phyloP scores from a whole-genome alignment of 768 basidiomycete species.

The Suillus bovinus region DNA sequence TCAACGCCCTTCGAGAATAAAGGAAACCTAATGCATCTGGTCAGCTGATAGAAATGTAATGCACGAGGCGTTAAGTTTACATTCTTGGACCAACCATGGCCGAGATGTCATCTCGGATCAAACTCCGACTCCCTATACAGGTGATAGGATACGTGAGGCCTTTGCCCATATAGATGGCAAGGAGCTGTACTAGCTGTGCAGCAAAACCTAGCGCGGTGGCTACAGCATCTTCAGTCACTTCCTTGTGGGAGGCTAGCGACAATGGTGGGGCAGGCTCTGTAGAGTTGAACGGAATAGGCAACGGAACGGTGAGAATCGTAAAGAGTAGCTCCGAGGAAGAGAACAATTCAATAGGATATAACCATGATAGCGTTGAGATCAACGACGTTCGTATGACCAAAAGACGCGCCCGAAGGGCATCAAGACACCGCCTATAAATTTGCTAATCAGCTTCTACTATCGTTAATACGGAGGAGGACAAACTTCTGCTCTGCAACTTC shows the following conservation, averaged over 20 bases:
- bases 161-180: constrained; percentile 78
- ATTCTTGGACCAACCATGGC: constrained; percentile 94
- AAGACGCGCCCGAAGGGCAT: constrained; percentile 49
- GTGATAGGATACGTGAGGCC: constrained; percentile 86
- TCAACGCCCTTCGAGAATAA: constrained; percentile 94
- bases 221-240: constrained; percentile 81
- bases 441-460: constrained; percentile 6
- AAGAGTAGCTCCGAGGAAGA: constrained; percentile 87
- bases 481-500: constrained; percentile 43
- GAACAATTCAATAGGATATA: constrained; percentile 89
- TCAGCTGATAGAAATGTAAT: constrained; percentile 14
- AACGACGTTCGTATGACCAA: constrained; percentile 59
- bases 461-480: constrained; percentile 12
- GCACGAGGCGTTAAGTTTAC: constrained; percentile 47
- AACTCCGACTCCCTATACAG: constrained; percentile 85
- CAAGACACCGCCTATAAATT: constrained; percentile 44
- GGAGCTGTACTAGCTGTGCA: constrained; percentile 81
- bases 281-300: constrained; percentile 78
- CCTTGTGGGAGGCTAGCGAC: constrained; percentile 58
- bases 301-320: constrained; percentile 82
- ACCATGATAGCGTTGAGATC: constrained; percentile 66
- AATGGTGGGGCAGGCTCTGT: constrained; percentile 87
- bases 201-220: constrained; percentile 91
- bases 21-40: constrained; percentile 69
- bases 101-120: constrained; percentile 91